Evolutionary conservation across 2,329 filamentous ascomycete genomes (phyloP).

Genomic region (Coniochaeta sp.): DNA sequence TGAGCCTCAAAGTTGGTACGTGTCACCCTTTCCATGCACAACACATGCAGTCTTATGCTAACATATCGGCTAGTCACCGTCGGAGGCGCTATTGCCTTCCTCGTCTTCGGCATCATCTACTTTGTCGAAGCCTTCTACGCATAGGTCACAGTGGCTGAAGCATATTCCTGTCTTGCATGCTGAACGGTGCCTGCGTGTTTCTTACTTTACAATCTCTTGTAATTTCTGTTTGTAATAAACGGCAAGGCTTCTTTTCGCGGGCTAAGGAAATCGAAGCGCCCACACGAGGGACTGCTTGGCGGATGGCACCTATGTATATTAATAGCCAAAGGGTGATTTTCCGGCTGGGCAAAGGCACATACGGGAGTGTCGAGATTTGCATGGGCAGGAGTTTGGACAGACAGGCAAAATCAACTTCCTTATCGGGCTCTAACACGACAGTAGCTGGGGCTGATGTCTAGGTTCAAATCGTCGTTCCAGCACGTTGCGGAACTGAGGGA

Average conservation of each 20-base stretch:
- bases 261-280: neutral
- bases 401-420: neutral
- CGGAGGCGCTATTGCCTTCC: conserved; percentile 82
- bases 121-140: conserved; percentile 68
- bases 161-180: neutral
- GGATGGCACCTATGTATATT: neutral
- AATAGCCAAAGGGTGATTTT: neutral
- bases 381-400: neutral
- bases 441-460: neutral
- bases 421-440: neutral
- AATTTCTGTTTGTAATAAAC: neutral
- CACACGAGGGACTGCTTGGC: neutral
- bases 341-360: neutral
- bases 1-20: conserved; percentile 94
- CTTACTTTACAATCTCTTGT: neutral
- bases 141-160: conserved; percentile 15
- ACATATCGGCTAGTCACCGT: conserved; percentile 61
- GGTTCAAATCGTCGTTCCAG: too few relatives aligned
- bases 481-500: too few relatives aligned
- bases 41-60: neutral
- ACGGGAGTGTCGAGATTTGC: neutral
- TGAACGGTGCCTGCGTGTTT: neutral
- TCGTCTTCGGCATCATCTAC: conserved; percentile 89
- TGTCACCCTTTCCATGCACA: conserved; percentile 18
- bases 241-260: neutral